Evolutionary conservation across 2,329 filamentous ascomycete species (phyloP), one percentile per base, ranked within the genome.

Genomic region (Pseudogymnoascus sp.): DNA sequence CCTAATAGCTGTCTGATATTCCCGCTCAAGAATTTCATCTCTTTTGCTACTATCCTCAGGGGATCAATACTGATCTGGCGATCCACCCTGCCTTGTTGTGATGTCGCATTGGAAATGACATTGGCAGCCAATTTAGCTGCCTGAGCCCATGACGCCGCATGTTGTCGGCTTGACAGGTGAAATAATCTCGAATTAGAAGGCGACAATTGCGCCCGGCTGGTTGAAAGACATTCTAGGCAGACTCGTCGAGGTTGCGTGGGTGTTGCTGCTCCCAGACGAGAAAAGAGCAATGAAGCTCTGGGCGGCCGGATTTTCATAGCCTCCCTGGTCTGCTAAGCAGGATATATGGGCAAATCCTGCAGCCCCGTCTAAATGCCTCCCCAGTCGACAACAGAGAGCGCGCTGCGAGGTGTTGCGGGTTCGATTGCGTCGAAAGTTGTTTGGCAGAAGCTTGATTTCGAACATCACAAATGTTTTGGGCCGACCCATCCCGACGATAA

Each of bases 1-100:
- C 93, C 93, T 15, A 97, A 80, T n/a, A 97, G 82, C 73, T 96
- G 90, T 65, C 91, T 84, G 76, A 97, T 96, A 71, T 97, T 96
- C 62, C 92, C 92, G 10, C 90, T 96, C 72, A 97, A 79, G 71
- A 93, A 96, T 77, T 96, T 95, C 87, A 99, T 91, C 80, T 97
- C 93, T 78, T 96, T 96, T 66, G 91, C 93, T 35, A 97, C 93
- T 35, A 91, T 89, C 66, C 90, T 86, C 72, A 97, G 83, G 35
- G 93, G 93, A 75, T 97, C 93, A 71, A 96, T 85, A 66, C 87
- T 84, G 78, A 96, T 85, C 80, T 69, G 84, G 80, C 68, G 83
- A 75, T 97, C 93, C 71, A 96, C 85, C 66, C 87, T 84, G 78
- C 96, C 85, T 80, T 69, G 84, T 81, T 68, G 84, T 59, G 76